Evolutionary conservation across 768 basidiomycete species (phyloP).

Genomic region (Mycena kentingensis): DNA sequence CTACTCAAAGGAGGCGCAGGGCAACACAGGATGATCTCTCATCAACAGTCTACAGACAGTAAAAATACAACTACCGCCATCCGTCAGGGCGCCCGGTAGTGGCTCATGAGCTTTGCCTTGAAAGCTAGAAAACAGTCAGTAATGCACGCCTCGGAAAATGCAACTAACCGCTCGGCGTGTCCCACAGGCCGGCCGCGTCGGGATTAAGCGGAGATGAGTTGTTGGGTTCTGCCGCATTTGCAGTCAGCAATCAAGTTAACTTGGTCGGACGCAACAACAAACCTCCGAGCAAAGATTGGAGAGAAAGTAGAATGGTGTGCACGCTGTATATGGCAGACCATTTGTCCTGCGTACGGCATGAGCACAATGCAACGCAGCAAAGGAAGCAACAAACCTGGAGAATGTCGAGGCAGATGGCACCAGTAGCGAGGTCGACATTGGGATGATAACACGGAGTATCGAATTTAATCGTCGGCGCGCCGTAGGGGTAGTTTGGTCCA

Average conservation of each 20-base stretch:
- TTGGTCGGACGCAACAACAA: constrained; percentile 26
- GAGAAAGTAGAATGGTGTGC: constrained; percentile 82
- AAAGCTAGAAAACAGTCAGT: constrained; percentile 49
- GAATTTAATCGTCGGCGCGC: constrained; percentile 82
- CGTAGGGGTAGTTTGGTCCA: constrained; percentile 83
- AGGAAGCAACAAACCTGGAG: constrained; percentile 58
- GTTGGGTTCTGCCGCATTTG: constrained; percentile 74
- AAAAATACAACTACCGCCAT: constrained; percentile 35
- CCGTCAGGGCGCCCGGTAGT: constrained; percentile 56
- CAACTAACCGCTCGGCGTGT: constrained; percentile 59
- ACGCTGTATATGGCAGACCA: constrained; percentile 95
- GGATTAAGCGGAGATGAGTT: constrained; percentile 89
- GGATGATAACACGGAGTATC: constrained; percentile 91
- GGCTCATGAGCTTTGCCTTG: constrained; percentile 69
- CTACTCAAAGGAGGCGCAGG: background rate
- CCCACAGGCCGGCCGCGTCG: constrained; percentile 85
- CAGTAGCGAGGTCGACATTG: constrained; percentile 78
- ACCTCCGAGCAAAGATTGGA: constrained; percentile 90
- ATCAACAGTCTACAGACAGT: too few relatives aligned
- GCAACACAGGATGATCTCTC: too few relatives aligned
- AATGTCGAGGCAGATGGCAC: constrained; percentile 86
- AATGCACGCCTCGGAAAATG: background rate
- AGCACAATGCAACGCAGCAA: background rate
- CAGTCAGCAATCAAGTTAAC: background rate
- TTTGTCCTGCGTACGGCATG: constrained; percentile 61